Evolutionary conservation across 495 filamentous ascomycete species (phyloP).

Genomic region (Podospora didyma): DNA sequence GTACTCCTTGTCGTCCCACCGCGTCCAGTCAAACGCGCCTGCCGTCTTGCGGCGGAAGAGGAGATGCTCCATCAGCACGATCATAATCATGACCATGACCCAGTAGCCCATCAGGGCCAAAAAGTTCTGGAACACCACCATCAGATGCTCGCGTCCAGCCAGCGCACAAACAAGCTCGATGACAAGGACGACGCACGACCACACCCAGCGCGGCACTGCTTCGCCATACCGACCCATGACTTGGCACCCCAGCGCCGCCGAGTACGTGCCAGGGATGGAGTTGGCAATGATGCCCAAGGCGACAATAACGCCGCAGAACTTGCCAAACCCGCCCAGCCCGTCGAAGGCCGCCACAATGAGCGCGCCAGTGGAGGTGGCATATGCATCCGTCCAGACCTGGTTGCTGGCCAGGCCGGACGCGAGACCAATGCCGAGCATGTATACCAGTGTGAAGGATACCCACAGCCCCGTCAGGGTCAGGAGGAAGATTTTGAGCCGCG

Average conservation of each 20-base stretch:
- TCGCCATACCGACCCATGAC: slow-evolving; percentile 56
- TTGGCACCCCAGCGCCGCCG: slow-evolving; percentile 65
- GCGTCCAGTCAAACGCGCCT: slow-evolving; percentile 55
- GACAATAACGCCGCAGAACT: slow-evolving; percentile 68
- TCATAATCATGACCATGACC: slow-evolving; percentile 62
- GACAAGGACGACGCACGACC: slow-evolving; percentile 56
- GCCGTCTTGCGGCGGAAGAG: slow-evolving; percentile 49
- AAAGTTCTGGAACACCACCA: slow-evolving; percentile 68
- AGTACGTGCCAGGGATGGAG: slow-evolving; percentile 65
- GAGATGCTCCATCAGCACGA: slow-evolving; percentile 60
- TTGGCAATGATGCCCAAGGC: slow-evolving; percentile 71
- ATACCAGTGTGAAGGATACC: slow-evolving; percentile 37
- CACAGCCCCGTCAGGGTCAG: slow-evolving; percentile 26
- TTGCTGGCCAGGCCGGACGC: slow-evolving; percentile 55
- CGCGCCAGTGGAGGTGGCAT: slow-evolving; percentile 56
- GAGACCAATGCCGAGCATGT: slow-evolving; percentile 69
- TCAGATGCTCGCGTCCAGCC: slow-evolving; percentile 56
- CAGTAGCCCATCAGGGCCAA: slow-evolving; percentile 73
- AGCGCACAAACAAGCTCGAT: slow-evolving; percentile 63
- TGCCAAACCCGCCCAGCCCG: slow-evolving; percentile 62
- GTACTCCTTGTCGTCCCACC: slow-evolving; percentile 55
- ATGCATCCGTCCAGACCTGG: slow-evolving; percentile 49
- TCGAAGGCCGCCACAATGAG: slow-evolving; percentile 64
- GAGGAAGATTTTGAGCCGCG: slow-evolving; percentile 45
- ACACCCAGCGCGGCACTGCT: slow-evolving; percentile 57